phyloP scores from a whole-genome alignment of 345 rosid species.

The Gossypium longicalyx region DNA sequence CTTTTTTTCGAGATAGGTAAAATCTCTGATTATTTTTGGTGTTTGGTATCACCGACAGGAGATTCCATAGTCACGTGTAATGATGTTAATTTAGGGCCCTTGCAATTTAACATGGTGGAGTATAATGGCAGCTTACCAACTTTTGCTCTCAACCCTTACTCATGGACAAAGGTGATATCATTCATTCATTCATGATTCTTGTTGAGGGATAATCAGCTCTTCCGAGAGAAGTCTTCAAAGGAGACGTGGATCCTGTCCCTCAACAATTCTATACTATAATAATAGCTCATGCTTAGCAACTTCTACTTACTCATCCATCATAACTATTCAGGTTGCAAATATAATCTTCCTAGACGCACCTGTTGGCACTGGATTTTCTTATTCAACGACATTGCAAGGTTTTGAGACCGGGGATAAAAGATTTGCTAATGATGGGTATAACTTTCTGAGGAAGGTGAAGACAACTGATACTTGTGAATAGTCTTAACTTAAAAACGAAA shows the following conservation, averaged over 20 bases:
- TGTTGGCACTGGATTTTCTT: slow-evolving; percentile 22
- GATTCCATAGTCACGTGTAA: too few species aligned
- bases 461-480: background rate
- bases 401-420: slow-evolving; percentile 10
- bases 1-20: background rate
- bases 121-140: slow-evolving; percentile 26
- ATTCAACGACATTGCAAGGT: slow-evolving; percentile 12
- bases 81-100: slow-evolving; percentile 14
- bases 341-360: slow-evolving; percentile 22
- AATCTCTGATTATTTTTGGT: background rate
- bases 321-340: slow-evolving; percentile 7
- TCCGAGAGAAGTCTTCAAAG: too few species aligned
- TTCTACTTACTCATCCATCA: background rate
- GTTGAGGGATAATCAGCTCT: too few species aligned
- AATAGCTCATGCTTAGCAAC: too few species aligned
- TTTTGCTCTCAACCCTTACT: background rate
- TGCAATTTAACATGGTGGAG: slow-evolving; percentile 14
- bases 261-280: too few species aligned
- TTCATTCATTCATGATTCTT: background rate
- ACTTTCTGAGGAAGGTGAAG: slow-evolving; percentile 19
- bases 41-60: too few species aligned
- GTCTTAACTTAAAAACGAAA: background rate
- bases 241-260: too few species aligned
- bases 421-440: background rate
- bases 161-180: slow-evolving; percentile 23